Evolutionary conservation across 345 rosid species (phyloP), one percentile per base, ranked within the genome.

Genomic region (Eucalyptus decipiens): DNA sequence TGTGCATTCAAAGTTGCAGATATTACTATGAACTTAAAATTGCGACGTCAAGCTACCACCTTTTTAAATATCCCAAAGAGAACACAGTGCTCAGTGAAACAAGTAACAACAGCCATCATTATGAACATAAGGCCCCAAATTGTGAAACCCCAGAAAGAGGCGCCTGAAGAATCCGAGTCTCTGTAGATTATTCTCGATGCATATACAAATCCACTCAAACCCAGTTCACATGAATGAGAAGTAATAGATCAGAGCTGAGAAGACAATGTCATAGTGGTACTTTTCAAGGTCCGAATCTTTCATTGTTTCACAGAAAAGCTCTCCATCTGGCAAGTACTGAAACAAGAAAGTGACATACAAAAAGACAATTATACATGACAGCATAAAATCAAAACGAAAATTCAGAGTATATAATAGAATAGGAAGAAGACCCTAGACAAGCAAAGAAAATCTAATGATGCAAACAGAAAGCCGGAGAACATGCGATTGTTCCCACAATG

Each of bases 271-370:
- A 81, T 93, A 97, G 96, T 97, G 97, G 86, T 96, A 98, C 91
- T 95, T 98, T 87, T 97, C 99, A 92, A 98, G 95, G 89, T 98
- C 99, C 42, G 97, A 90, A 95, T 98, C 99, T 95, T 98, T 98
- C 88, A 98, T 91, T 32, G 99, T 98, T 93, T 95, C 99, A 90
- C 98, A 94, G 86, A 97, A 95, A 56, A 98, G 98, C 72, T 97
- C 99, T 89, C 99, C 99, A 90, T 97, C 98, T 15, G 98, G 96
- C 98, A 97, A 96, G 92, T 98, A 98, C 97, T 95, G 95, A 90
- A 95, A 90, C 58, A 90, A 18, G 81, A 42, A 72, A 72, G 81
- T 34, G 81, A 34, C 81, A 9, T 34, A 72, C 43, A 72, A 72
- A 19, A 23, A 18, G 40, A 72, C 24, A 18, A 72, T 72, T 42